A percentile compares a stretch with the other conserved stretches of the same genome.
These are phyloP conservation scores for Pyricularia sp. DNA, from an alignment of 2,329 filamentous ascomycete species.

Conservation along the genomic window DNA sequence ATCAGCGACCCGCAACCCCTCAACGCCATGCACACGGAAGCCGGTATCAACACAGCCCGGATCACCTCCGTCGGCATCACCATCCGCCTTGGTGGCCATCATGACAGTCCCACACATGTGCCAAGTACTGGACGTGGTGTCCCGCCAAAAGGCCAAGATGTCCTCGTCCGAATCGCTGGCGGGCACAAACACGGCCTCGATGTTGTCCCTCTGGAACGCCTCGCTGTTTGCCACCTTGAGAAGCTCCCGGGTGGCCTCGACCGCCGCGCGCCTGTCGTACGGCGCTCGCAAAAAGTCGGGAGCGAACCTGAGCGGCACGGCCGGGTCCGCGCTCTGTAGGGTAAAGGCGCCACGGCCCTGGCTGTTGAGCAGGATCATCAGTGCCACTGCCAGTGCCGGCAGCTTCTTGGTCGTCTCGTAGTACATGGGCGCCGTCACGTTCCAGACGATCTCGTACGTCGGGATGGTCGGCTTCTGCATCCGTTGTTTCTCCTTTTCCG, in stretches of 20 bases:
- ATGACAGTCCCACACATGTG: slow-evolving; percentile 31
- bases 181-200: slow-evolving; percentile 21
- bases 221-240: slow-evolving; percentile 21
- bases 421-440: slow-evolving; percentile 15
- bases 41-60: not conserved
- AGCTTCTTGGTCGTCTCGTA: slow-evolving; percentile 14
- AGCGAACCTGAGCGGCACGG: slow-evolving; percentile 27
- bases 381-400: slow-evolving; percentile 14
- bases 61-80: slow-evolving; percentile 7
- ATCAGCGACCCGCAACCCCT: not conserved
- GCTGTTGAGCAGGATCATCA: slow-evolving; percentile 28
- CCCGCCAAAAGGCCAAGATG: slow-evolving; percentile 20
- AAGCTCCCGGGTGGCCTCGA: slow-evolving; percentile 23
- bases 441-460: slow-evolving; percentile 29
- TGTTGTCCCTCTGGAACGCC: slow-evolving; percentile 22
- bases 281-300: slow-evolving; percentile 31
- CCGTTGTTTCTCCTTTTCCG: slow-evolving; percentile 21
- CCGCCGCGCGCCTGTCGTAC: slow-evolving; percentile 26
- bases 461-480: slow-evolving; percentile 30
- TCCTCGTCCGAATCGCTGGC: slow-evolving; percentile 29
- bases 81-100: slow-evolving; percentile 27
- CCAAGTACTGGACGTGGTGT: slow-evolving; percentile 24
- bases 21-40: not conserved
- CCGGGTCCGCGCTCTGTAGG: slow-evolving; percentile 28
- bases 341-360: slow-evolving; percentile 29